Conservation (phyloP, 257 asterid species). For the Forsythia viridissima region DNA sequence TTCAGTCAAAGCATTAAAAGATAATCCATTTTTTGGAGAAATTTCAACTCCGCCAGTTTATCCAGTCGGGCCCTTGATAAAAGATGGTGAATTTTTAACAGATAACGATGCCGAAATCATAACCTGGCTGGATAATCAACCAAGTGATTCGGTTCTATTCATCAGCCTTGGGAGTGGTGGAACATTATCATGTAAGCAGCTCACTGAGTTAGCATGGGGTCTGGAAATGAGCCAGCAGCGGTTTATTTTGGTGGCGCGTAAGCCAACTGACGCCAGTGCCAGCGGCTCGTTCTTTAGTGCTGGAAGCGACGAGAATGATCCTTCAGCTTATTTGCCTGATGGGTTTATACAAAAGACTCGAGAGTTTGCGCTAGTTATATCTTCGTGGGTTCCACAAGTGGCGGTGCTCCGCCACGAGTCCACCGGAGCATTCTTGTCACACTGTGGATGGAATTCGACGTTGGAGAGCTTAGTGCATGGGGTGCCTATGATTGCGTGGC, state of each 20-base stretch:
- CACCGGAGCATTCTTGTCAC: conserved; percentile 38
- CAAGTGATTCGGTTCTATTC: conserved; percentile 39
- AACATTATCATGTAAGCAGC: conserved; percentile 37
- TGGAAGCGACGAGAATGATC: conserved; percentile 24
- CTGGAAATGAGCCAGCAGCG: conserved; percentile 44
- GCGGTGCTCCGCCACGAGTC: conserved; percentile 41
- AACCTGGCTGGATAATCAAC: conserved; percentile 46
- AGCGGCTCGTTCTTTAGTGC: conserved; percentile 28
- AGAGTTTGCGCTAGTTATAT: conserved; percentile 35
- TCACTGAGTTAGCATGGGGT: conserved; percentile 45
- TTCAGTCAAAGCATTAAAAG: conserved; percentile 33
- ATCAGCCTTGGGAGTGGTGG: conserved; percentile 55
- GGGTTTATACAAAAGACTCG: conserved; percentile 27
- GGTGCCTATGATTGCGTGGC: conserved; percentile 60
- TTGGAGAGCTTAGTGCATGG: conserved; percentile 46
- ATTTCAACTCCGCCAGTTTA: conserved; percentile 34
- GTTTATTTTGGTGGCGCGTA: conserved; percentile 46
- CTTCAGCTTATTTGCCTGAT: conserved; percentile 29
- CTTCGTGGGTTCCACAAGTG: conserved; percentile 47
- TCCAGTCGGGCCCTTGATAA: conserved; percentile 44
- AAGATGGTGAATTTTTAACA: conserved; percentile 16
- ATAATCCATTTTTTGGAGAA: conserved; percentile 27
- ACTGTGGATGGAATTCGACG: conserved; percentile 57
- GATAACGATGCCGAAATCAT: conserved; percentile 19
- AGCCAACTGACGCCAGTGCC: conserved; percentile 28